Evolutionary conservation across 169 alveolate genomes (phyloP).

Genomic region (Amoebophrya sp.): DNA sequence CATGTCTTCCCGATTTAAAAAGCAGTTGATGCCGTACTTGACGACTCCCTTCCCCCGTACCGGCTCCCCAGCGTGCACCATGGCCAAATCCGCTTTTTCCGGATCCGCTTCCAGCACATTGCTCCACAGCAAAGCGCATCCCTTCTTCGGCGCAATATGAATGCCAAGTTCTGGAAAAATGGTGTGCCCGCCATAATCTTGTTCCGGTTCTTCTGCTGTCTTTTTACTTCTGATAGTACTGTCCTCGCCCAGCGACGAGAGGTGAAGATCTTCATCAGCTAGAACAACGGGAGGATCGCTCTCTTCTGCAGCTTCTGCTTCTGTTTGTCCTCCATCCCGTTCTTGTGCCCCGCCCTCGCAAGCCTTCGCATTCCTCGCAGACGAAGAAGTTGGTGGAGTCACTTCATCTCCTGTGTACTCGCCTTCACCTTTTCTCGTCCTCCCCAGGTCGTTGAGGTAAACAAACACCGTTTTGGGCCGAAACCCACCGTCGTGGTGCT

Average conservation of each 20-base stretch:
- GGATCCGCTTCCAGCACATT: constrained; percentile 36
- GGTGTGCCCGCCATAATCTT: neutral
- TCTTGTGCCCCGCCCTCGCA: too few relatives aligned
- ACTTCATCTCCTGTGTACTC: neutral
- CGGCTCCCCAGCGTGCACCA: constrained; percentile 48
- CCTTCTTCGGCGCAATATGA: constrained; percentile 10
- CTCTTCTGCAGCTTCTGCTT: too few relatives aligned
- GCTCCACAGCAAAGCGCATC: neutral
- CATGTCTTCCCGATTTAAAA: constrained; percentile 38
- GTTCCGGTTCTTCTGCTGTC: too few relatives aligned
- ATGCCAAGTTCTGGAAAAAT: neutral
- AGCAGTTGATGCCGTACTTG: constrained; percentile 50
- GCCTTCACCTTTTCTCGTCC: neutral
- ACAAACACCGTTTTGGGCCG: constrained; percentile 49
- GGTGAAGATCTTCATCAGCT: neutral
- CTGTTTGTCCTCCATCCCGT: too few relatives aligned
- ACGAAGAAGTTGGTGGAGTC: neutral
- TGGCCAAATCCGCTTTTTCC: constrained; percentile 38
- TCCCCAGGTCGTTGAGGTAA: constrained; percentile 35
- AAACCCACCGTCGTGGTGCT: constrained; percentile 51
- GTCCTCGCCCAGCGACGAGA: too few relatives aligned
- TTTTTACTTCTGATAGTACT: neutral
- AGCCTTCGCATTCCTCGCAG: neutral
- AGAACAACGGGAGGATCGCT: neutral
- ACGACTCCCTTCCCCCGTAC: constrained; percentile 36